Evolutionary conservation across 2,329 filamentous ascomycete species (phyloP), one percentile per base, ranked within the genome.

Genomic region (Sporothrix sp.): DNA sequence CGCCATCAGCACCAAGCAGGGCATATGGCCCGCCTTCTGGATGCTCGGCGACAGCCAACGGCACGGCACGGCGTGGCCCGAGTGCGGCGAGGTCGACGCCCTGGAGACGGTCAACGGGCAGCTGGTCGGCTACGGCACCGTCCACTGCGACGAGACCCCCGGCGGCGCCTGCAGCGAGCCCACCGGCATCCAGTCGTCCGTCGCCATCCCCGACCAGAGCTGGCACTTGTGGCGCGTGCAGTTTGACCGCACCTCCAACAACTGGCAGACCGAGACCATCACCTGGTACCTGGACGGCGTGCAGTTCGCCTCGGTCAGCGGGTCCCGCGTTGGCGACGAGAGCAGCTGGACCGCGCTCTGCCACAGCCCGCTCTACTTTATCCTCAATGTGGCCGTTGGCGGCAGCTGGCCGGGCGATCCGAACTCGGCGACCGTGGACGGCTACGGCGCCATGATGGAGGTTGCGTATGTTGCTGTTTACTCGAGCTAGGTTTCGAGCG

Each of bases 11-110:
- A 60, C 62, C 47, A 75, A 76, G 62, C 65, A 75, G 56, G 75
- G 74, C 6, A 65, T 77, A 37, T 78, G 74, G 75, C 75, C 74
- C 0, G 74, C 75, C 0, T 78, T 77, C 57, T 78, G 75, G 75
- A 64, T 74, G 18, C 65, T 78, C 8, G 74, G 74, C 7, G 66
- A 75, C 45, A 61, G 67, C 4, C 61, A 70, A 35, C 67, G 73
- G 6, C 62, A 66, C 28, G 71, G 71, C 1, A 66, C 63, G 3
- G 30, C 57, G 14, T 78, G 75, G 75, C 75, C 75, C 0, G 46
- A 52, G 1, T 71, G 68, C 30, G 75, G 75, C 45, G 75, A 78
- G 62, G 62, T 78, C 35, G 75, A 78, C 57, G 69, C 76, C 54
- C 65, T 77, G 58, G 75, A 78, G 64, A 70, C 69, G 27, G 62